These are phyloP conservation scores for Spirogloea muscicola DNA, from an alignment of 139 green algal species.

Conservation along the genomic window DNA sequence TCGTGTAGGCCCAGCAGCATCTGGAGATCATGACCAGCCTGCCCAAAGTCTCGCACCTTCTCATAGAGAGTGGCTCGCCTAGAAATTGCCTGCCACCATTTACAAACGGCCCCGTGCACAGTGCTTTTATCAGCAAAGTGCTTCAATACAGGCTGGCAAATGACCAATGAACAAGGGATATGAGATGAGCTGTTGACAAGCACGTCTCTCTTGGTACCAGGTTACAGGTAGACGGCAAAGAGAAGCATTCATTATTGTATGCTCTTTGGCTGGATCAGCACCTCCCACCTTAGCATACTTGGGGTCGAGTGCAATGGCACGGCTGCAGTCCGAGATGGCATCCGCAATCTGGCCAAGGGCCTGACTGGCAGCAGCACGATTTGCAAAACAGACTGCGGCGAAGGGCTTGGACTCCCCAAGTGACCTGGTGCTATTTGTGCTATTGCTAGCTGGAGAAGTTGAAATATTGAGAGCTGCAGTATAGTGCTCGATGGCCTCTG, in stretches of 20 bases:
- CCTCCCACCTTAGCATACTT: conserved; percentile 40
- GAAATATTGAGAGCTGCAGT: conserved; percentile 25
- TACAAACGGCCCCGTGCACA: no score
- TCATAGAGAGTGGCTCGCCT: conserved; percentile 27
- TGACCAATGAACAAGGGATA: no score
- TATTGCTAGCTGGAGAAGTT: no score
- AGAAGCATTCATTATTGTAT: no score
- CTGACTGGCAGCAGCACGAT: conserved; percentile 39
- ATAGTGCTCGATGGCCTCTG: conserved; percentile 78
- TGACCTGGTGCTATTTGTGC: no score
- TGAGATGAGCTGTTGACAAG: no score
- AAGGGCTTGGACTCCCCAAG: conserved; percentile 31
- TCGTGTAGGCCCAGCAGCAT: background rate
- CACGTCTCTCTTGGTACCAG: no score
- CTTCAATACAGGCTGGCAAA: no score
- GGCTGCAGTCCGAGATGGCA: conserved; percentile 44
- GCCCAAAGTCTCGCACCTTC: conserved; percentile 20
- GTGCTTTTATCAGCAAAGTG: no score
- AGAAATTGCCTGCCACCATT: conserved; percentile 35
- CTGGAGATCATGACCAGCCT: conserved; percentile 18
- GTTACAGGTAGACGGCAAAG: no score
- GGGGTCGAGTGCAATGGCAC: conserved; percentile 36
- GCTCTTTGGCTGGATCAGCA: no score
- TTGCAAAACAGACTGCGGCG: conserved; percentile 36
- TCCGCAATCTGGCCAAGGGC: conserved; percentile 29